Conservation (phyloP, 192 early-diverging fungal genomes). For the Powellomyces hirtus region DNA sequence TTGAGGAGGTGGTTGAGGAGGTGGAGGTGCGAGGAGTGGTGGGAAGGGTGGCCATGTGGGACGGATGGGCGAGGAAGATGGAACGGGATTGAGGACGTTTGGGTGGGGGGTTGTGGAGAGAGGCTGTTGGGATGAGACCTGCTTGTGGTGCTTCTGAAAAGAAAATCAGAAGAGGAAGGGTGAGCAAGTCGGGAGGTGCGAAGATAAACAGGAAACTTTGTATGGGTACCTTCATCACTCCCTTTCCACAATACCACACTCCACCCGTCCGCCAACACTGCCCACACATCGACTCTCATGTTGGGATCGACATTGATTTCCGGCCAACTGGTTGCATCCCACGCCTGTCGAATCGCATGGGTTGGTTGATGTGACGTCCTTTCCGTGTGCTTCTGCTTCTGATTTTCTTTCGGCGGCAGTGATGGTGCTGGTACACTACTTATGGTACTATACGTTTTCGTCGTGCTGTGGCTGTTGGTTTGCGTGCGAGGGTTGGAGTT, state of each 20-base stretch:
- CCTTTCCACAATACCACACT: conserved; percentile 3
- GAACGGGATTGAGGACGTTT: neutral
- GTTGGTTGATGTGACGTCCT: too few species aligned
- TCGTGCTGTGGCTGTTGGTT: too few species aligned
- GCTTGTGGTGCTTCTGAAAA: neutral
- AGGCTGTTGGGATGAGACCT: neutral
- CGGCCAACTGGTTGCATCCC: neutral
- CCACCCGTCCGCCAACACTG: conserved; percentile 1
- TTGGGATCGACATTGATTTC: neutral
- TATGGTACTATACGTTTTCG: too few species aligned
- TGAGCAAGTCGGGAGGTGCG: neutral
- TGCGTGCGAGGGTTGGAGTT: too few species aligned
- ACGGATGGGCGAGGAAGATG: conserved; percentile 1
- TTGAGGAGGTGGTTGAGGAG: neutral
- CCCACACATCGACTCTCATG: neutral
- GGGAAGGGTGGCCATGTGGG: neutral
- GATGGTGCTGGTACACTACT: too few species aligned
- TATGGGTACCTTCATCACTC: neutral
- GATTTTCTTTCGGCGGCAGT: too few species aligned
- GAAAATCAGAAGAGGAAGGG: neutral
- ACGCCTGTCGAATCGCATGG: neutral
- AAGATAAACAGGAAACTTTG: neutral
- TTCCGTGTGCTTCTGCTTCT: too few species aligned
- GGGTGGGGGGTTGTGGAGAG: neutral
- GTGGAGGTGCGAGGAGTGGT: neutral